Base-by-base conservation (phyloP, 129 eudicot species). In the Deinandra increscens region DNA sequence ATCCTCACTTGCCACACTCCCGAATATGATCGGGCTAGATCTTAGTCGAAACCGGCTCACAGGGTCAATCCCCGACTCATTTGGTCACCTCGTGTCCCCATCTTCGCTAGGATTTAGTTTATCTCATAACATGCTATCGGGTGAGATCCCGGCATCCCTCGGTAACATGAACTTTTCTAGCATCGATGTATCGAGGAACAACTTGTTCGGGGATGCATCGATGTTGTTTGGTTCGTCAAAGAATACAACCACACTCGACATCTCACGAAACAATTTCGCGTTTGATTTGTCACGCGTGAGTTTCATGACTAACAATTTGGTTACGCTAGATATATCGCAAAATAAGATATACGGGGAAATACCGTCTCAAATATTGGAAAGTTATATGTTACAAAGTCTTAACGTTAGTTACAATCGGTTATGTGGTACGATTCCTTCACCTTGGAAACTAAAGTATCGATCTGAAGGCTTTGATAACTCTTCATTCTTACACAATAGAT, bases 61-160 rank as follows among this genome's bases (percentile, higher is more conserved):
- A 12, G 85, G 87, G 42, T 39, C 85, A 14, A 77, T 86, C 46
- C 88, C 91, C 0, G 80, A 77, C 15, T 79, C 81, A 20, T 86
- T 80, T 38, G 85, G 83, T 44, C 83, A 77, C 37, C 60, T 82
- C 10, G 33, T 37, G 3, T 44, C 67, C 6, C 79, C 65, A 1
- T 17, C 63, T 6, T 69, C 65, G 8, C 37, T 38, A 22, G 66
- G 49, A 34, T 9, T 79, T 34, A n/a, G 19, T 37, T 65, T 86
- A 65, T 86, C 91, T 18, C 85, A 86, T 23, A 86, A 86, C 80
- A 74, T 64, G 81, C 67, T 86, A 26, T 76, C 82, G 0, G 85
- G 91, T 0, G 39, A 78, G 19, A 72, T 86, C 54, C 91, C 91
- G 6, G 17, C 26, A n/a, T 82, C 91, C 18, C n/a, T 86, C 3